These are phyloP conservation scores for Blastomyces silverae DNA, from an alignment of 2,329 filamentous ascomycete species.

Conservation along the genomic window DNA sequence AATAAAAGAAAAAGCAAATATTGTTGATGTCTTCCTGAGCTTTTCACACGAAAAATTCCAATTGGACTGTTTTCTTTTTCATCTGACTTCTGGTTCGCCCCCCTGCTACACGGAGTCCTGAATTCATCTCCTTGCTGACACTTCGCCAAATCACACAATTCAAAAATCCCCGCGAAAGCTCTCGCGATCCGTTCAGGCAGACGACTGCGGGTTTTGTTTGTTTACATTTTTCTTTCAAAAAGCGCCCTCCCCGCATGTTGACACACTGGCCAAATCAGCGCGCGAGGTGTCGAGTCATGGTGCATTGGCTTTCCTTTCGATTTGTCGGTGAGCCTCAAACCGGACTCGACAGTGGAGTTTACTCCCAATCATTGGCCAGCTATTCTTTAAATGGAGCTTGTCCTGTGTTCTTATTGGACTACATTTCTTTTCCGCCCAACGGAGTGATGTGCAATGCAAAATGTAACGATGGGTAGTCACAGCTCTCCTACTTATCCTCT, in stretches of 20 bases:
- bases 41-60: neutral
- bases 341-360: neutral
- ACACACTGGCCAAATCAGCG: neutral
- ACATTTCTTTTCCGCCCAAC: neutral
- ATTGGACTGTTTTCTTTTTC: neutral
- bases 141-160: neutral
- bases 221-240: slow-evolving; percentile 1
- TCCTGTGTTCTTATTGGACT: neutral
- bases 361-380: neutral
- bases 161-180: neutral
- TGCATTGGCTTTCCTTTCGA: neutral
- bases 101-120: neutral
- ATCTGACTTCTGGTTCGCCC: neutral
- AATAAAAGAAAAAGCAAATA: slow-evolving; percentile 8
- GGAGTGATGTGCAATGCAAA: neutral
- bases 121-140: neutral
- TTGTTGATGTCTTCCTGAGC: neutral
- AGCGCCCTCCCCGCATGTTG: neutral
- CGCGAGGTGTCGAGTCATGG: neutral
- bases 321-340: slow-evolving; percentile 1
- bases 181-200: neutral
- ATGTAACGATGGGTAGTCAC: neutral
- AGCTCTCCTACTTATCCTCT: neutral
- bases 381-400: neutral
- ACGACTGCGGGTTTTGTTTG: slow-evolving; percentile 2